Base-by-base conservation (phyloP, 257 asterid genomes). In the Nicotiana otophora region DNA sequence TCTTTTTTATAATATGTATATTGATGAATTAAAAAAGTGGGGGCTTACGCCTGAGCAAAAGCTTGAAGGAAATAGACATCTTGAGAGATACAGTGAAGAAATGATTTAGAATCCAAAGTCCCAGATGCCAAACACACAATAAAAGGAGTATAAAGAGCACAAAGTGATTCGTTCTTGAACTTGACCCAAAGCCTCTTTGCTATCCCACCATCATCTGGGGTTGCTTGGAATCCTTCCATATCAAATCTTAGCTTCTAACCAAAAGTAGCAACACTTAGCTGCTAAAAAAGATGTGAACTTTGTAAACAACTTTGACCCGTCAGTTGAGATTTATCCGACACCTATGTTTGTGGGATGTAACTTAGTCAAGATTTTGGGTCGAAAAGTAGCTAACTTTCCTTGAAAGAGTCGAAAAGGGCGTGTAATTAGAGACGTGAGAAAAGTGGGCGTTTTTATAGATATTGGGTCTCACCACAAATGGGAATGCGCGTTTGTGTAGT, bases 1-100 rank as follows among this genome's bases (percentile, higher is more conserved):
- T 42, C 12, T 42, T 42, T 39, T 42, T 42, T 42, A 42, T 42
- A 42, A 42, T 42, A 42, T 7, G 51, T 42, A 42, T 42, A 42
- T 42, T 9, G 3, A 9, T 0, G 51, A 42, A 42, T 42, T 0
- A 42, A 42, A 42, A 9, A 42, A 42, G 51, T 2, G 12, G 48
- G 63, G 5, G 28, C 88, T 70, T 90, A 91, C 95, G 95, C 95
- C 9, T 85, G 88, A 80, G 92, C 93, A 88, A 85, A 92, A 84
- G 95, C 92, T 80, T 84, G 90, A 83, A 91, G 93, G 81, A 89
- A 90, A 83, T 75, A 89, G 80, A 86, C 89, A 87, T 91, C 95
- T 82, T 91, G 95, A 88, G 95, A 90, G 85, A 89, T 84, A 61
- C 91, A 92, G 80, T 51, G 83, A 51, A 90, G 90, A 77, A 92